Percentiles rank a stretch among this genome's conserved stretches.
Conservation (phyloP, 305 asterid genomes). For the Solanum hybrid region DNA sequence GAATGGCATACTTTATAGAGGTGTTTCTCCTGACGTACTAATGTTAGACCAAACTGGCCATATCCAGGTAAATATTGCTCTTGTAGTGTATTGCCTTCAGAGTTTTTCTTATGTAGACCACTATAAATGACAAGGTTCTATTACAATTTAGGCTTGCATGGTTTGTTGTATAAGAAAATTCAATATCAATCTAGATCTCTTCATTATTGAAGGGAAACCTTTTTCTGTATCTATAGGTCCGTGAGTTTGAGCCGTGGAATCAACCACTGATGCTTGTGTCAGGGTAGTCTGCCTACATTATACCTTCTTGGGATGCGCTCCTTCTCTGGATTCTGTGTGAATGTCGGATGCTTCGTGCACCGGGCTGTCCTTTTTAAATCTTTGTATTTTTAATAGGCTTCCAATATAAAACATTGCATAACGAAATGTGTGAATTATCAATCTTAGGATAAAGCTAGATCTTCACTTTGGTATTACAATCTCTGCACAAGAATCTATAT, state of each 20-base stretch:
- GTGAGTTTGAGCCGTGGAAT: neutral
- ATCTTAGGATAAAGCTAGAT: neutral
- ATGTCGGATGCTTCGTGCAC: neutral
- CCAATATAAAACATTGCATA: neutral
- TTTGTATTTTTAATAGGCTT: neutral
- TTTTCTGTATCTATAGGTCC: neutral
- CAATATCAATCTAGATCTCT: neutral
- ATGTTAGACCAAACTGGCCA: conserved; percentile 69
- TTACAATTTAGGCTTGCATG: neutral
- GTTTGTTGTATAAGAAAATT: neutral
- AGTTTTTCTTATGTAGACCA: neutral
- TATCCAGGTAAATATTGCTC: conserved; percentile 48
- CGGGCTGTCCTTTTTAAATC: neutral
- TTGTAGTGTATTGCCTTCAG: conserved; percentile 12
- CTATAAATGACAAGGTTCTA: neutral
- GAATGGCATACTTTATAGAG: conserved; percentile 75
- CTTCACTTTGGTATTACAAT: neutral
- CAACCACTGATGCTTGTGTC: neutral
- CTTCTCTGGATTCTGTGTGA: neutral
- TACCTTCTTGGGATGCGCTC: neutral
- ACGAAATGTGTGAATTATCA: neutral
- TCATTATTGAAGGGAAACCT: neutral
- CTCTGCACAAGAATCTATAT: neutral
- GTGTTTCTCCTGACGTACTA: conserved; percentile 77
- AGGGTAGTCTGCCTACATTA: neutral